Percentiles rank a stretch among this genome's conserved stretches.
These are phyloP conservation scores for Eleusine coracana DNA, from an alignment of 176 grass and related monocot species.

Conservation along the genomic window DNA sequence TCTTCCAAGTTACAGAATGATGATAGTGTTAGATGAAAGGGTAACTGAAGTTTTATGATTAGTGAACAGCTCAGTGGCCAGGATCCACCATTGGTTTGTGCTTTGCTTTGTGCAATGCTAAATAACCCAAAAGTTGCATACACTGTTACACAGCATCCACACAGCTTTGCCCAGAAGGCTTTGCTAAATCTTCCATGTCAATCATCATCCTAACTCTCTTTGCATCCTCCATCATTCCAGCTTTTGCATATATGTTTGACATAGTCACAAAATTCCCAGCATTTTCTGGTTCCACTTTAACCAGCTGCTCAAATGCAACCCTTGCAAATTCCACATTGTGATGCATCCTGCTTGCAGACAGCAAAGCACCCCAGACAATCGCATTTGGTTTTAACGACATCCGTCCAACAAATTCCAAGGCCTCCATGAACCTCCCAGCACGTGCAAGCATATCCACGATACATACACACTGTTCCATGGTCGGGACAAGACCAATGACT, in stretches of 20 bases:
- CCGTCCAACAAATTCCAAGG: constrained; percentile 36
- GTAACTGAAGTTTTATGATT: not conserved
- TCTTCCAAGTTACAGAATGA: not conserved
- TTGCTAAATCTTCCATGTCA: constrained; percentile 51
- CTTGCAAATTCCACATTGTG: constrained; percentile 64
- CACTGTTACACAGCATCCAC: constrained; percentile 31
- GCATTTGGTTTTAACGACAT: constrained; percentile 54
- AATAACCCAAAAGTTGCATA: not conserved
- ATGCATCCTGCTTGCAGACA: constrained; percentile 59
- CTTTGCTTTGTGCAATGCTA: not conserved
- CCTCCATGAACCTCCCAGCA: constrained; percentile 67
- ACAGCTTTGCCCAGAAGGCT: constrained; percentile 66
- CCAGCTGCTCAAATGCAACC: constrained; percentile 64
- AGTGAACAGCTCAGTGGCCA: not conserved
- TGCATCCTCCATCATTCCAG: constrained; percentile 64
- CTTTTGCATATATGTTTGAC: constrained; percentile 74
- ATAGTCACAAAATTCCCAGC: constrained; percentile 82
- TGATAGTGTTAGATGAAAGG: not conserved
- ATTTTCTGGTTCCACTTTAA: constrained; percentile 65
- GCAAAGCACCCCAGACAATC: constrained; percentile 62
- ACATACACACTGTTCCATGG: constrained; percentile 67
- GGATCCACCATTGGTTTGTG: not conserved
- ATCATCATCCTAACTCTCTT: constrained; percentile 64
- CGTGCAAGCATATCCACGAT: constrained; percentile 72
- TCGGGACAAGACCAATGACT: constrained; percentile 24